A percentile compares a stretch with the other conserved stretches of the same genome.
Conservation (phyloP, 208 protist species). For the Leishmania aethiopica region DNA sequence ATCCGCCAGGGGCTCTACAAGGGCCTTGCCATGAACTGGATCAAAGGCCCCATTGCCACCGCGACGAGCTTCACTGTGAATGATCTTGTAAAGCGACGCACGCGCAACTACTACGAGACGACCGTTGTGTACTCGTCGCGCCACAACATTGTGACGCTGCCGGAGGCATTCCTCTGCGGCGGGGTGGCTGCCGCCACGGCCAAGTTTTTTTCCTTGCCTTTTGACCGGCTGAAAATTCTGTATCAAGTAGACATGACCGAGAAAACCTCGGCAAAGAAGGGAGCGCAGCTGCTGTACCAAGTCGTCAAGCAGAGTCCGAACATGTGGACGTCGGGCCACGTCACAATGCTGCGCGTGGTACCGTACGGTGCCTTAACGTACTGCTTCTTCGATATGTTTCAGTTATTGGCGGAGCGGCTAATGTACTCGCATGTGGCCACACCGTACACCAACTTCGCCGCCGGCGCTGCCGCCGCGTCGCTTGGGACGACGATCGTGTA, state of each 20-base stretch:
- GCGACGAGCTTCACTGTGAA: conserved; percentile 92
- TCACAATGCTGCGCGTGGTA: conserved; percentile 92
- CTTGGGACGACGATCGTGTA: conserved; percentile 87
- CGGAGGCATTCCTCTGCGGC: conserved; percentile 87
- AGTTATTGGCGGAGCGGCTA: conserved; percentile 66
- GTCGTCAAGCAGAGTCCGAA: conserved; percentile 72
- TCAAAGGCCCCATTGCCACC: conserved; percentile 93
- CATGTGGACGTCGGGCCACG: conserved; percentile 89
- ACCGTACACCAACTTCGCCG: conserved; percentile 76
- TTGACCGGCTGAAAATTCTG: conserved; percentile 94
- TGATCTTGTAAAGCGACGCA: conserved; percentile 84
- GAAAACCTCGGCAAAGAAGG: conserved; percentile 30
- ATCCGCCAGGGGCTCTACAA: conserved; percentile 85
- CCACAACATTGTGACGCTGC: conserved; percentile 59
- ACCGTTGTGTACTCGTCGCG: conserved; percentile 37
- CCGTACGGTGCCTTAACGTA: conserved; percentile 95
- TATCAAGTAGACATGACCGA: conserved; percentile 87
- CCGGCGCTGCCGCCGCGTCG: conserved; percentile 85
- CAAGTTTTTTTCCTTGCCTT: conserved; percentile 90
- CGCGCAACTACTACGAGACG: conserved; percentile 74
- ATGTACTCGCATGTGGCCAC: conserved; percentile 76
- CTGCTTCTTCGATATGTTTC: conserved; percentile 91
- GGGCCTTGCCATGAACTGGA: conserved; percentile 94
- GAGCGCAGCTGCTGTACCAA: conserved; percentile 40
- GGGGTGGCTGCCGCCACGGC: conserved; percentile 90